Evolutionary conservation across 306 rosid genomes (phyloP), one percentile per base, ranked within the genome.

Genomic region (Cicer judaicum): DNA sequence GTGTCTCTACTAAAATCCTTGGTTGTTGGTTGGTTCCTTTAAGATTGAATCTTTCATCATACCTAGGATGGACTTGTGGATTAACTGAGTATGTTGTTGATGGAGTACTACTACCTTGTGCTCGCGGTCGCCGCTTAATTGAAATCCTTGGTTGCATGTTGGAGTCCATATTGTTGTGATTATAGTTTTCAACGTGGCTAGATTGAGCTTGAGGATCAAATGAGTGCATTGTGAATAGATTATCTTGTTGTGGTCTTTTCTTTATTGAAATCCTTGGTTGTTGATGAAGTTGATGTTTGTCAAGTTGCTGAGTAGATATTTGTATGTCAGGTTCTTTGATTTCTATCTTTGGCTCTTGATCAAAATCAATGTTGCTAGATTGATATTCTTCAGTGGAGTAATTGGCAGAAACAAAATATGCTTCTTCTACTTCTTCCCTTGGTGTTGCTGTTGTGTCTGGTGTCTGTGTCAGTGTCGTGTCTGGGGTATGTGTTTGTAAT

Each of bases 11-110:
- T 40, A 85, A 53, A 70, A 86, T 77, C 71, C 82, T 79, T 72
- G 82, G 94, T 52, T 87, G 89, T 21, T 88, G 92, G 59, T 61
- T 86, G 70, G 90, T 89, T 82, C 83, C 91, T 72, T 81, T 86
- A 63, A 89, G 73, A 46, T 82, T 80, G 78, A 82, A 85, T 67
- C 66, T 86, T 18, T 79, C 89, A 66, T 85, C 84, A 44, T 78
- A 74, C 72, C 74, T 73, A 10, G 48, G 53, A 71, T 61, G 78
- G 50, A 52, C 88, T 72, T 83, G 90, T 13, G 81, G 83, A 69
- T 72, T 79, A 68, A 38, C 15, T 59, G 62, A 54, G 81, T 44
- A 68, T 85, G 83, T 38, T 34, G 53, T 48, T 55, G 48, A 11
- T 8, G 78, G 61, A 74, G 69, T 47, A 19, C 36, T 47, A 19